A percentile compares a stretch with the other conserved stretches of the same genome.
Evolutionary conservation across 2,329 filamentous ascomycete species (phyloP).

Genomic region (Aspergillus eucalypticola): DNA sequence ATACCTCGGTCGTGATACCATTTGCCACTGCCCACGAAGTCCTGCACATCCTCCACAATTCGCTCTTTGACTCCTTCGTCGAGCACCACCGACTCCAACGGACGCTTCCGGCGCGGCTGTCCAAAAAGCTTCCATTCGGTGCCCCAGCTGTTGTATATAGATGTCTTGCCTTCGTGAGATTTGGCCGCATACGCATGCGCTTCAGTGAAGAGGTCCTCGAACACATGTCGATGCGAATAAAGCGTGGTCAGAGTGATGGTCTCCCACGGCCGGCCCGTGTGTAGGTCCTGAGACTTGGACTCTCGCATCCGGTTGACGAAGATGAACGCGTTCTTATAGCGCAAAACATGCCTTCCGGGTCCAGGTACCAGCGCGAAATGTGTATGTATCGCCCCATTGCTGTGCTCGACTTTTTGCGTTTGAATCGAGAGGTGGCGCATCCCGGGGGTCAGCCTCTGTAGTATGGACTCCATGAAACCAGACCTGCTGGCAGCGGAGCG

Average conservation of each 20-base stretch:
- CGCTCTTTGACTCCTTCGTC: constrained; percentile 80
- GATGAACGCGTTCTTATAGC: constrained; percentile 84
- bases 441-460: constrained; percentile 59
- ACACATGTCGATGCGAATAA: constrained; percentile 84
- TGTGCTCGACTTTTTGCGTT: constrained; percentile 61
- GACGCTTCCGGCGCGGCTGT: constrained; percentile 79
- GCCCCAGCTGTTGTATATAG: constrained; percentile 82
- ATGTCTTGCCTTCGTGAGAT: constrained; percentile 86
- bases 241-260: constrained; percentile 89
- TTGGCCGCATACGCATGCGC: constrained; percentile 77
- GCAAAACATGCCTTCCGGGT: constrained; percentile 83
- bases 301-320: constrained; percentile 85
- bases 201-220: constrained; percentile 85
- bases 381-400: constrained; percentile 70
- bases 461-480: constrained; percentile 53
- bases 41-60: constrained; percentile 76
- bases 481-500: constrained; percentile 45
- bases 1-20: constrained; percentile 97
- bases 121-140: constrained; percentile 85
- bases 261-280: constrained; percentile 88
- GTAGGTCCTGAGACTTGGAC: constrained; percentile 72
- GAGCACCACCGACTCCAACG: constrained; percentile 82
- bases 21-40: constrained; percentile 74
- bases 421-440: constrained; percentile 66
- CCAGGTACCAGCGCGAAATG: constrained; percentile 89